phyloP scores from a whole-genome alignment of 345 rosid genomes.

The Lenwebbia sp. region DNA sequence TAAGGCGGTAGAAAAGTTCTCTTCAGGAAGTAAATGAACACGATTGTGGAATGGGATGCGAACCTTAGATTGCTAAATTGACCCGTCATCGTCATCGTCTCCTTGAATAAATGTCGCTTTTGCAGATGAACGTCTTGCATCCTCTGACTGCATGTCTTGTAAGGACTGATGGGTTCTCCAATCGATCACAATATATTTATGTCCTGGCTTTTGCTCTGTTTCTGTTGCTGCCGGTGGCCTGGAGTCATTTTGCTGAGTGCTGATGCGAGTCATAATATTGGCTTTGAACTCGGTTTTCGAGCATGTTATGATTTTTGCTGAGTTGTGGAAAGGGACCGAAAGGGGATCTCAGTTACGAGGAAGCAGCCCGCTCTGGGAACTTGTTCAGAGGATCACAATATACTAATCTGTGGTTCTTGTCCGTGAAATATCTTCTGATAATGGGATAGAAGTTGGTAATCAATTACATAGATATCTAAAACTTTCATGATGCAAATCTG shows the following conservation, averaged over 20 bases:
- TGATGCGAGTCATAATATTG: background rate
- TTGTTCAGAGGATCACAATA: background rate
- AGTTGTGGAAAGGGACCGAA: background rate
- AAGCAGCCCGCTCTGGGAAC: background rate
- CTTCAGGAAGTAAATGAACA: background rate
- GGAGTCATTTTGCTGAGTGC: background rate
- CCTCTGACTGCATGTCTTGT: too few relatives aligned
- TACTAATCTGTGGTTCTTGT: background rate
- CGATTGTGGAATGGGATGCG: background rate
- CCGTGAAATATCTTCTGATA: background rate
- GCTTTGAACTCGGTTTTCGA: background rate
- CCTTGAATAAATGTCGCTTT: background rate
- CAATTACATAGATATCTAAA: too few relatives aligned
- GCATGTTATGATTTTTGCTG: too few relatives aligned
- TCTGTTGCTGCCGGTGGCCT: background rate
- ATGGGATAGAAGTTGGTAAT: too few relatives aligned
- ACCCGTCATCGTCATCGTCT: background rate
- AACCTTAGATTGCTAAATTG: background rate
- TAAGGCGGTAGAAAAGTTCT: background rate
- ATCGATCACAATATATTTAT: background rate
- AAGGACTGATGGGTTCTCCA: too few relatives aligned
- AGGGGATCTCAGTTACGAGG: background rate
- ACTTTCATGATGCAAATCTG: too few relatives aligned
- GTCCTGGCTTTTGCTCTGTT: background rate
- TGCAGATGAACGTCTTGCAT: background rate